Conservation (phyloP, 495 filamentous ascomycete species). For the Xanthoparmelia taractica region DNA sequence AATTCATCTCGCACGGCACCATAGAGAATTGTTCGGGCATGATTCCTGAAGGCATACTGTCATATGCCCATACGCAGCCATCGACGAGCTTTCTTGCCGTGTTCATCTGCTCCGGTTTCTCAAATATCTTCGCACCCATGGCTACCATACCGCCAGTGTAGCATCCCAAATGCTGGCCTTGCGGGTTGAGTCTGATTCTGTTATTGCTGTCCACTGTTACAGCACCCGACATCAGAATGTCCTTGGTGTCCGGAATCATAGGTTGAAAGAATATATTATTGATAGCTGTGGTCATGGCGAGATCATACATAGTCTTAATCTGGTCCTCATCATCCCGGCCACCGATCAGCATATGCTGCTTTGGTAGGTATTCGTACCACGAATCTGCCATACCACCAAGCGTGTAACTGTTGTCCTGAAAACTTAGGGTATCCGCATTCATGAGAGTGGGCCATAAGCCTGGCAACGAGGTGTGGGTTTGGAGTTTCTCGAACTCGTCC, state of each 20-base stretch:
- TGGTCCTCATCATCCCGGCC: conserved; percentile 66
- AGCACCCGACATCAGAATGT: conserved; percentile 70
- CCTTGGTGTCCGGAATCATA: conserved; percentile 65
- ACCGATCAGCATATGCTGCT: conserved; percentile 67
- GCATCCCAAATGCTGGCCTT: conserved; percentile 52
- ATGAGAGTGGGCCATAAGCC: conserved; percentile 79
- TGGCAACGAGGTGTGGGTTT: conserved; percentile 58
- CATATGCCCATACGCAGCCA: conserved; percentile 55
- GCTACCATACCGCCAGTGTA: conserved; percentile 56
- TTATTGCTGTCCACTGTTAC: conserved; percentile 27
- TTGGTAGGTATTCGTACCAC: conserved; percentile 95
- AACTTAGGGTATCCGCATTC: conserved; percentile 49
- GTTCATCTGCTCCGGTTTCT: conserved; percentile 45
- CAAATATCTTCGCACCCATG: conserved; percentile 52
- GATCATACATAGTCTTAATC: conserved; percentile 72
- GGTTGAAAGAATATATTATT: conserved; percentile 72
- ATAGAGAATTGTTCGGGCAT: conserved; percentile 54
- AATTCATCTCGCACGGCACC: conserved; percentile 40
- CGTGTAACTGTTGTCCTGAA: conserved; percentile 51
- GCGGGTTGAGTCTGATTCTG: conserved; percentile 9
- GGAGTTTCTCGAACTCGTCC: conserved; percentile 66
- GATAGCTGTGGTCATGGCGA: conserved; percentile 59
- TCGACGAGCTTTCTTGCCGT: conserved; percentile 49
- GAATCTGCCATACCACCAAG: conserved; percentile 89
- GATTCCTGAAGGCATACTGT: conserved; percentile 48